Percentiles rank a stretch among this genome's conserved stretches.
These are phyloP conservation scores for Physaria fendleri DNA, from an alignment of 345 rosid genomes.

Conservation along the genomic window DNA sequence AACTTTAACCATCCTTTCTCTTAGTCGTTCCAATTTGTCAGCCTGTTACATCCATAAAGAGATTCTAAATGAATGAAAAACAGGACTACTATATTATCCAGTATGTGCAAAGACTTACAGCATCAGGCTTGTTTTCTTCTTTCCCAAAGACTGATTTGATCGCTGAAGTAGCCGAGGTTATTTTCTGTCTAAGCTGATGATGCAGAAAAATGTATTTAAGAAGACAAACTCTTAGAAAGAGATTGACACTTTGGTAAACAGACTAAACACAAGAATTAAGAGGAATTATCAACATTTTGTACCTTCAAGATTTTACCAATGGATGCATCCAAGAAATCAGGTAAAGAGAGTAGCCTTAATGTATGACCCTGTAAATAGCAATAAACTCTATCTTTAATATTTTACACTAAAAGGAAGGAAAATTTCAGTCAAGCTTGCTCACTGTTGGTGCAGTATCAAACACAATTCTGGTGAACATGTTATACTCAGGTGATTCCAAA, in stretches of 20 bases:
- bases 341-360: conserved; percentile 77
- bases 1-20: conserved; percentile 98
- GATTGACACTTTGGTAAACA: neutral
- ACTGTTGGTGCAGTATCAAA: conserved; percentile 99
- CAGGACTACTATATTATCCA: conserved; percentile 1
- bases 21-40: conserved; percentile 71
- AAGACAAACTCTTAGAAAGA: conserved; percentile 5
- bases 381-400: neutral
- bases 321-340: conserved; percentile 93
- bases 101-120: conserved; percentile 47
- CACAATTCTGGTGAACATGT: conserved; percentile 84
- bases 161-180: conserved; percentile 87
- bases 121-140: conserved; percentile 50
- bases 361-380: conserved; percentile 72
- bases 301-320: conserved; percentile 98
- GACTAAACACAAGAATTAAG: neutral
- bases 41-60: conserved; percentile 39
- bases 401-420: neutral
- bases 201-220: conserved; percentile 6
- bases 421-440: conserved; percentile 25
- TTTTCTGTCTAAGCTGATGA: conserved; percentile 83
- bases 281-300: neutral
- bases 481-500: conserved; percentile 84
- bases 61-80: neutral
- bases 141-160: conserved; percentile 93